Evolutionary conservation across 2,329 filamentous ascomycete genomes (phyloP).

Genomic region (Colletotrichum acutatum): DNA sequence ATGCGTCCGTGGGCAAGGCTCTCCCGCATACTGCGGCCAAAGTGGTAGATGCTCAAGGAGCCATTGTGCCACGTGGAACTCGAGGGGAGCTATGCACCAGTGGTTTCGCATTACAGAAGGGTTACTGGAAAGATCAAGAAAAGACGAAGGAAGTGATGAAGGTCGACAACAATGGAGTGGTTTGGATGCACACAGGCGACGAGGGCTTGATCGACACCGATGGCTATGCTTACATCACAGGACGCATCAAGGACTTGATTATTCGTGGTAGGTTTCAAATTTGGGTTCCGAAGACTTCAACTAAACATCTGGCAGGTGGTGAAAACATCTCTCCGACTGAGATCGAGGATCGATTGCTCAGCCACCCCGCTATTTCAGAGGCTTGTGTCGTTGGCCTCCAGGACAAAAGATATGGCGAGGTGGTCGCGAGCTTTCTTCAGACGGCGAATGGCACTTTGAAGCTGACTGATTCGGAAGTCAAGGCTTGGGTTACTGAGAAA

Average conservation of each 20-base stretch:
- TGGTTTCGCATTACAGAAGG: slow-evolving; percentile 69
- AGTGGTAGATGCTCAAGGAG: slow-evolving; percentile 66
- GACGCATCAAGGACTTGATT: slow-evolving; percentile 70
- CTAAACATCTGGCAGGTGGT: too few relatives aligned
- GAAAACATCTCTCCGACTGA: too few relatives aligned
- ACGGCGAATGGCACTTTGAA: too few relatives aligned
- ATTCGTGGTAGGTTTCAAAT: background rate
- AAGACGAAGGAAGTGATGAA: slow-evolving; percentile 43
- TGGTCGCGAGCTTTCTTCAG: too few relatives aligned
- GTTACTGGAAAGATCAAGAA: slow-evolving; percentile 69
- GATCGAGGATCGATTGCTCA: too few relatives aligned
- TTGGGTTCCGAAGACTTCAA: too few relatives aligned
- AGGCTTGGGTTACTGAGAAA: too few relatives aligned
- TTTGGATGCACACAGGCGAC: slow-evolving; percentile 66
- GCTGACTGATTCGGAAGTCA: too few relatives aligned
- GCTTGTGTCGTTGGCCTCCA: too few relatives aligned
- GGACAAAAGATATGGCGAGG: too few relatives aligned
- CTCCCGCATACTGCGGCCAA: slow-evolving; percentile 72
- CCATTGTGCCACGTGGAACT: slow-evolving; percentile 62
- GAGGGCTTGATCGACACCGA: slow-evolving; percentile 61
- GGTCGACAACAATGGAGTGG: slow-evolving; percentile 52
- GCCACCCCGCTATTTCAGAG: too few relatives aligned
- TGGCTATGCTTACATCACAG: slow-evolving; percentile 65
- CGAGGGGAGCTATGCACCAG: slow-evolving; percentile 73
- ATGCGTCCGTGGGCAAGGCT: slow-evolving; percentile 70